Percentiles rank a stretch among this genome's conserved stretches.
phyloP scores from a whole-genome alignment of 371 early-diverging fungal genomes.

The Lichtheimia ornata region DNA sequence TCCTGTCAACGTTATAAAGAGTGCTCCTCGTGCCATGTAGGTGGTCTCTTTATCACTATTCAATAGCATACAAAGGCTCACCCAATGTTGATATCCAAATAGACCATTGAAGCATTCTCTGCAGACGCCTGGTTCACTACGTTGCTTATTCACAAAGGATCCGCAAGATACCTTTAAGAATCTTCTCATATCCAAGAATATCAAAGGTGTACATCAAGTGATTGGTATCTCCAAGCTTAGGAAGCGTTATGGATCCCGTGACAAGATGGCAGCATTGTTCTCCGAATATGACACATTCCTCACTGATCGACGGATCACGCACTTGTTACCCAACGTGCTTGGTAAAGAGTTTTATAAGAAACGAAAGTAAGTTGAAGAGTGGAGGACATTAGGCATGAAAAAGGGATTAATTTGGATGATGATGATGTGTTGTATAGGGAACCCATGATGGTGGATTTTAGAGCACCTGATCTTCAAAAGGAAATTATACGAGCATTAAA shows the following conservation, averaged over 20 bases:
- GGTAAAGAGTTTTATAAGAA: constrained; percentile 86
- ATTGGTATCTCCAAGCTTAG: constrained; percentile 81
- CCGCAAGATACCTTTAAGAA: constrained; percentile 78
- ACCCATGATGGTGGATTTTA: constrained; percentile 81
- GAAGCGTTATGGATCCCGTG: constrained; percentile 72
- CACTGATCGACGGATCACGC: constrained; percentile 79
- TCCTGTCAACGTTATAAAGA: constrained; percentile 17
- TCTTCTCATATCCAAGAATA: constrained; percentile 59
- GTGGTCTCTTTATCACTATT: background rate
- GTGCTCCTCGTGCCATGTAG: constrained; percentile 39
- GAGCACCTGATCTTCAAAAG: constrained; percentile 57
- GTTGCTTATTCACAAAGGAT: constrained; percentile 88
- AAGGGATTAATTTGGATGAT: no score
- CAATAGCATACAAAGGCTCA: background rate
- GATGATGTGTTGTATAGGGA: no score
- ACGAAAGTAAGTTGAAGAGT: constrained; percentile 68
- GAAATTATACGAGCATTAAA: constrained; percentile 73
- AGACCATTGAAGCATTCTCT: constrained; percentile 46
- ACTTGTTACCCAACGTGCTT: constrained; percentile 75
- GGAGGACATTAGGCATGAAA: background rate
- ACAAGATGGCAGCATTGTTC: constrained; percentile 75
- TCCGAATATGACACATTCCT: constrained; percentile 81
- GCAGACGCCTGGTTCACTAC: constrained; percentile 35
- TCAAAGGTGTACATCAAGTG: constrained; percentile 67
- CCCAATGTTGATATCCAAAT: background rate